Evolutionary conservation across 1,139 yeast species (phyloP).

Genomic region (Yamadazyma atmosphaerica): DNA sequence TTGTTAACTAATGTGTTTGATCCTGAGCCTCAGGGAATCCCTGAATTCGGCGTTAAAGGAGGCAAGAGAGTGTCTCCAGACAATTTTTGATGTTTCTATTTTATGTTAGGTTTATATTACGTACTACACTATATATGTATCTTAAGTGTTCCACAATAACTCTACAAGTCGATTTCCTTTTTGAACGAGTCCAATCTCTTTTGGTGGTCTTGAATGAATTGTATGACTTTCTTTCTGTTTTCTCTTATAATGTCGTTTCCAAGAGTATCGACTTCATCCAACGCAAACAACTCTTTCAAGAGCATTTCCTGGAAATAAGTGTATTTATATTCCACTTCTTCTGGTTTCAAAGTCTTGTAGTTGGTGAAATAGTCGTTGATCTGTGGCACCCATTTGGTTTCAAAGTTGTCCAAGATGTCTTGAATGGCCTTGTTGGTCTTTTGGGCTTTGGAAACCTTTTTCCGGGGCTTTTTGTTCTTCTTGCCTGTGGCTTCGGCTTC

Average conservation of each 20-base stretch:
- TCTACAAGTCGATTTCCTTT: slow-evolving; percentile 30
- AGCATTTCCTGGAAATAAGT: slow-evolving; percentile 66
- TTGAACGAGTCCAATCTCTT: slow-evolving; percentile 58
- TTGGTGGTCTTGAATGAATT: slow-evolving; percentile 58
- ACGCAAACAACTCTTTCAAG: slow-evolving; percentile 61
- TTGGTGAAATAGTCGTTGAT: slow-evolving; percentile 42
- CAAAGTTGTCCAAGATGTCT: slow-evolving; percentile 42
- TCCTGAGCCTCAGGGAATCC: not conserved
- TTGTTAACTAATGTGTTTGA: slow-evolving; percentile 13
- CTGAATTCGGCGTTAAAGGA: not conserved
- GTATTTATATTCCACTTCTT: slow-evolving; percentile 50
- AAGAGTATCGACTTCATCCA: slow-evolving; percentile 63
- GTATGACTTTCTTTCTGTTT: slow-evolving; percentile 60
- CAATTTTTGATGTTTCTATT: no score
- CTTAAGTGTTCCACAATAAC: no score
- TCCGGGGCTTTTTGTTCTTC: slow-evolving; percentile 23
- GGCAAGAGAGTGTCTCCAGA: slow-evolving; percentile 8
- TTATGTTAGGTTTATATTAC: no score
- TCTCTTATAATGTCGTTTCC: slow-evolving; percentile 52
- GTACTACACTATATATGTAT: no score
- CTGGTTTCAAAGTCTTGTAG: slow-evolving; percentile 31
- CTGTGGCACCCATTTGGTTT: slow-evolving; percentile 43
- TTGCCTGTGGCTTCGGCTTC: slow-evolving; percentile 9
- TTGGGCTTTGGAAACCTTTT: slow-evolving; percentile 45
- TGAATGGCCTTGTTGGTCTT: slow-evolving; percentile 44